These are phyloP conservation scores for Helichrysum umbraculigerum DNA, from an alignment of 129 eudicot species.

Conservation along the genomic window DNA sequence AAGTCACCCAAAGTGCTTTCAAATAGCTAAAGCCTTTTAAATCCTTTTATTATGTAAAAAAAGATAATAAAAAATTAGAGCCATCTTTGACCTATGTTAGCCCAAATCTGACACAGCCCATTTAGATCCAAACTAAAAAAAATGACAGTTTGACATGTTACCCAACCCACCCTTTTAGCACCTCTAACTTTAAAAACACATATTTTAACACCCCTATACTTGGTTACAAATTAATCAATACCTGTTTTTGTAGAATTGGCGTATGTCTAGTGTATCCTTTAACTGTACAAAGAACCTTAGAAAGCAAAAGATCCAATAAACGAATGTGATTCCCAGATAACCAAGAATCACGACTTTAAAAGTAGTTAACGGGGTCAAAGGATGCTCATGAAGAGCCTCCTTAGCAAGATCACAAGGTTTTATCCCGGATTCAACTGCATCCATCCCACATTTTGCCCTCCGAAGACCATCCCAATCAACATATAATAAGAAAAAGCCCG, in stretches of 20 bases:
- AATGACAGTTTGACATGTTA: background rate
- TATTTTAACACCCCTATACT: constrained; percentile 15
- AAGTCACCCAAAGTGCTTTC: constrained; percentile 1
- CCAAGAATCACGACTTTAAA: constrained; percentile 77
- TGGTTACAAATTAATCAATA: constrained; percentile 21
- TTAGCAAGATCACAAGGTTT: constrained; percentile 88
- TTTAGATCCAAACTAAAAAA: background rate
- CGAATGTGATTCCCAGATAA: constrained; percentile 79
- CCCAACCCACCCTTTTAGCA: constrained; percentile 8
- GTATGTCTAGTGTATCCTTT: constrained; percentile 75
- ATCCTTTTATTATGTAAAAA: background rate
- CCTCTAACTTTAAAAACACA: background rate
- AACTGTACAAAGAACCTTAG: constrained; percentile 79
- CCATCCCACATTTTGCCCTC: constrained; percentile 95
- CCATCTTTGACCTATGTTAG: background rate
- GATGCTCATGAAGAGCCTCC: constrained; percentile 89
- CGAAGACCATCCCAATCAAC: constrained; percentile 97
- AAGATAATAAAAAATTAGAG: background rate
- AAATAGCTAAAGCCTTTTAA: background rate
- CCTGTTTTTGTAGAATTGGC: constrained; percentile 83
- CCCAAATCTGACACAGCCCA: background rate
- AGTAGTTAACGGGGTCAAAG: constrained; percentile 77
- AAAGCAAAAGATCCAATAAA: constrained; percentile 86
- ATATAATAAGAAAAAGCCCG: constrained; percentile 77
- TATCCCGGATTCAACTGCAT: constrained; percentile 87